A percentile compares a stretch with the other conserved stretches of the same genome.
phyloP scores from a whole-genome alignment of 2,329 filamentous ascomycete genomes.

The Epichloe aotearoae region DNA sequence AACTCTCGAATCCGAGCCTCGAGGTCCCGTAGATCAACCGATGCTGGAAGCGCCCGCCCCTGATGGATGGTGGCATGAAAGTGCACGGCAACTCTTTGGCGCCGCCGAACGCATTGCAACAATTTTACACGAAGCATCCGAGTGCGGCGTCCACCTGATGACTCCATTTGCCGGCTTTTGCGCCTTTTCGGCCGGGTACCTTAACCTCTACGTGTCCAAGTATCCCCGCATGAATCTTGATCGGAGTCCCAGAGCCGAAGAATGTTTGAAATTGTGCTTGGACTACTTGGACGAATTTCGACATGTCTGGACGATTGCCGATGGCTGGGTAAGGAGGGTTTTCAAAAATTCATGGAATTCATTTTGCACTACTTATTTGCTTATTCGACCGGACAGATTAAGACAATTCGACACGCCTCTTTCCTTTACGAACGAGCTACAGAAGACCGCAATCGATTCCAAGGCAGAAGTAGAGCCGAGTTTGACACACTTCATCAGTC shows the following conservation, averaged over 20 bases:
- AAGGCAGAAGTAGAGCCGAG: constrained; percentile 14
- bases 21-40: constrained; percentile 27
- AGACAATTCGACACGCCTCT: constrained; percentile 14
- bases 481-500: constrained; percentile 19
- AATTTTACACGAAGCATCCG: constrained; percentile 23
- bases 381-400: constrained; percentile 7
- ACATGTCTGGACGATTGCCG: constrained; percentile 16
- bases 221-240: constrained; percentile 29
- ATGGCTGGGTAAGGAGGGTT: constrained; percentile 14
- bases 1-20: constrained; percentile 18
- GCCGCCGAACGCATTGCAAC: constrained; percentile 22
- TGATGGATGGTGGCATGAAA: constrained; percentile 26
- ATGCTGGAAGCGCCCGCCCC: constrained; percentile 25
- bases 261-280: constrained; percentile 12
- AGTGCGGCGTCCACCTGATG: constrained; percentile 22
- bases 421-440: constrained; percentile 15
- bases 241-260: constrained; percentile 13
- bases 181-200: constrained; percentile 29
- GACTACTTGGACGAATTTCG: constrained; percentile 16
- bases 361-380: background rate
- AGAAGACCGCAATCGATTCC: constrained; percentile 11
- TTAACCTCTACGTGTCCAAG: constrained; percentile 25
- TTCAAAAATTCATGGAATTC: background rate
- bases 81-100: constrained; percentile 21
- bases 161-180: constrained; percentile 33